Conservation (phyloP, 2,329 filamentous ascomycete genomes). For the Pyrenochaeta sp. region DNA sequence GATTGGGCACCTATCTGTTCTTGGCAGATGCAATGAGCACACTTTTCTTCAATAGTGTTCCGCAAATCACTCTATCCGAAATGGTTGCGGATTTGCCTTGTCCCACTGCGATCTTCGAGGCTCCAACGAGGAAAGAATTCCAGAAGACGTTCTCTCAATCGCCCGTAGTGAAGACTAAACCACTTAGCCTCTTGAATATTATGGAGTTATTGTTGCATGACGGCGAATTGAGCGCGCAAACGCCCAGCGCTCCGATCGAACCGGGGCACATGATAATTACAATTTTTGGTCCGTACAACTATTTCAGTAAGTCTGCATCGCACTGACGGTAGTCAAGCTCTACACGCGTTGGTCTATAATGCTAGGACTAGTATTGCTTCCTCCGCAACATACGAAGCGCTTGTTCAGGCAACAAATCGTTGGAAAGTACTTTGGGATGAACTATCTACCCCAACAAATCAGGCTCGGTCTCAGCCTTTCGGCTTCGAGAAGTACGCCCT, state of each 20-base stretch:
- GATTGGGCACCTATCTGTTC: neutral
- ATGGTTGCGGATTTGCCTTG: conserved; percentile 12
- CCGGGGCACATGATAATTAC: conserved; percentile 10
- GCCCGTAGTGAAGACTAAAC: neutral
- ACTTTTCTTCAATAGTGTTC: conserved; percentile 17
- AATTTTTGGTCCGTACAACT: conserved; percentile 14
- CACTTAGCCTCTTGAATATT: conserved; percentile 7
- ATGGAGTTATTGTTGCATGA: conserved; percentile 1
- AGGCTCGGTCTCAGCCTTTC: neutral
- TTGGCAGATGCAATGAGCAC: conserved; percentile 11
- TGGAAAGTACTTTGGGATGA: conserved; percentile 25
- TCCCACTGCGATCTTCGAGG: conserved; percentile 19
- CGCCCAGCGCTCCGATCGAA: neutral
- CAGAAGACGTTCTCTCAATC: neutral
- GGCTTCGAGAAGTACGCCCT: conserved; percentile 20
- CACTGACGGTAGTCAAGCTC: conserved; percentile 1
- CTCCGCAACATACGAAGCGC: neutral
- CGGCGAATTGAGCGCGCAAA: conserved; percentile 5
- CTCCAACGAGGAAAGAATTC: conserved; percentile 8
- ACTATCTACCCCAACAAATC: neutral
- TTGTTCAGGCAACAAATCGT: conserved; percentile 15
- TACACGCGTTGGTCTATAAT: conserved; percentile 13
- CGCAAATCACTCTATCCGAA: conserved; percentile 16
- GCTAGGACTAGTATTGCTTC: conserved; percentile 5
- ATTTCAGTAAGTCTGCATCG: neutral